Evolutionary conservation across 179 eudicot genomes (phyloP).

Genomic region (Actinidia chinensis): DNA sequence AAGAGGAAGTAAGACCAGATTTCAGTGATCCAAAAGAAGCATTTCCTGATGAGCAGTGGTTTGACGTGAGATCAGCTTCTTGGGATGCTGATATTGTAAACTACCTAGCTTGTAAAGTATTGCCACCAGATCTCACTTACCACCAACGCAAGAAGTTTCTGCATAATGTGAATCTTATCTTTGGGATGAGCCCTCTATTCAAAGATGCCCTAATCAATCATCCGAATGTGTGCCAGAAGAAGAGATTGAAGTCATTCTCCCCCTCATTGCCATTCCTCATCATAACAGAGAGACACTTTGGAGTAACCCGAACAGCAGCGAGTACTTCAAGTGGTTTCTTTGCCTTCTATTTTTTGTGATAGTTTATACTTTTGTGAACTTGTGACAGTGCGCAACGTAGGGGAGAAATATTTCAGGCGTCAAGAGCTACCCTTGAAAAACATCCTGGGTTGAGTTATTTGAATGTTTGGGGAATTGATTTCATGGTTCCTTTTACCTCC

Average conservation of each 20-base stretch:
- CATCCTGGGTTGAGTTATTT: slow-evolving; percentile 11
- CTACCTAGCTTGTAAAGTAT: background rate
- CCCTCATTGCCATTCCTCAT: background rate
- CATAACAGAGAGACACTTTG: slow-evolving; percentile 5
- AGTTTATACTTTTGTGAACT: background rate
- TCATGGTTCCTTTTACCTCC: background rate
- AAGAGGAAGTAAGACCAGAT: background rate
- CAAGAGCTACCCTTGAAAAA: background rate
- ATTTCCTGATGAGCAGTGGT: background rate
- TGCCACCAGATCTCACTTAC: background rate
- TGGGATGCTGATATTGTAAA: background rate
- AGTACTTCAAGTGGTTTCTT: background rate
- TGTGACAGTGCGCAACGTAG: background rate
- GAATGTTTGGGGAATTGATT: slow-evolving; percentile 17
- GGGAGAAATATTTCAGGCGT: background rate
- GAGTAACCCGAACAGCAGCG: background rate
- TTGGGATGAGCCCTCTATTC: background rate
- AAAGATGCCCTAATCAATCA: background rate
- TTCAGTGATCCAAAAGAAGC: background rate
- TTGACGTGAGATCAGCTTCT: background rate
- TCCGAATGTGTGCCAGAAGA: slow-evolving; percentile 9
- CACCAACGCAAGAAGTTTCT: slow-evolving; percentile 1
- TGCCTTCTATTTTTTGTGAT: slow-evolving; percentile 15
- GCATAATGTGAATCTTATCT: slow-evolving; percentile 1
- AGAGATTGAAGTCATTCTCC: slow-evolving; percentile 2